These are phyloP conservation scores for Leishmania aethiopica DNA, from an alignment of 208 protist genomes.

Conservation along the genomic window DNA sequence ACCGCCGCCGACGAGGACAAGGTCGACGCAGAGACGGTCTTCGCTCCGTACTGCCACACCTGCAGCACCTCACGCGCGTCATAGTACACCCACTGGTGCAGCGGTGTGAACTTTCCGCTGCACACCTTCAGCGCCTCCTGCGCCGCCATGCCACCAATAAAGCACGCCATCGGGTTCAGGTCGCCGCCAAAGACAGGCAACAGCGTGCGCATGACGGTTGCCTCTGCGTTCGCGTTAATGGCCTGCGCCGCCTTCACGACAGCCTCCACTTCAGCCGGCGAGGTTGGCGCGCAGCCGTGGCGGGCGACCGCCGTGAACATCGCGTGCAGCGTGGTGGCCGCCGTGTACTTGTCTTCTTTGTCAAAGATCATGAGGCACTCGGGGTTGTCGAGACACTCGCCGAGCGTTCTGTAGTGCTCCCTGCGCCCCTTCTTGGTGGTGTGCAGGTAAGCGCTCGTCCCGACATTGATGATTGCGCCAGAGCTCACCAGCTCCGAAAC, in stretches of 20 bases:
- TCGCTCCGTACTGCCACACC: slow-evolving; percentile 35
- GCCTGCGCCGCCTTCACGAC: slow-evolving; percentile 38
- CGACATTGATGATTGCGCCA: slow-evolving; percentile 43
- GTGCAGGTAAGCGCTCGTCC: slow-evolving; percentile 85
- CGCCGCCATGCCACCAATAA: slow-evolving; percentile 94
- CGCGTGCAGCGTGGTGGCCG: slow-evolving; percentile 71
- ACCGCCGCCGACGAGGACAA: background rate
- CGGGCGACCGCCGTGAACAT: slow-evolving; percentile 76
- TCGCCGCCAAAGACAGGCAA: slow-evolving; percentile 71
- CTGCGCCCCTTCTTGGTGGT: slow-evolving; percentile 82
- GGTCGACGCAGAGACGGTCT: slow-evolving; percentile 2
- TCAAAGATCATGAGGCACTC: slow-evolving; percentile 80
- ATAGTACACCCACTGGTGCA: slow-evolving; percentile 97
- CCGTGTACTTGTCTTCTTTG: slow-evolving; percentile 78
- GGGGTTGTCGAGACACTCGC: slow-evolving; percentile 53
- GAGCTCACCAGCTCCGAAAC: slow-evolving; percentile 23
- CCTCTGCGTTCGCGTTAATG: slow-evolving; percentile 32
- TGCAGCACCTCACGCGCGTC: slow-evolving; percentile 93
- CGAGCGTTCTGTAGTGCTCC: slow-evolving; percentile 65
- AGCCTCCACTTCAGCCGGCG: slow-evolving; percentile 38
- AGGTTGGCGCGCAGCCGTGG: slow-evolving; percentile 24
- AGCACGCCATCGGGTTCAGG: slow-evolving; percentile 92
- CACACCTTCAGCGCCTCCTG: slow-evolving; percentile 97
- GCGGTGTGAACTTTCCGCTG: slow-evolving; percentile 96
- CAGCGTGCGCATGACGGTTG: slow-evolving; percentile 39